Percentiles rank a stretch among this genome's conserved stretches.
These are phyloP conservation scores for Dothideomycetidae sp. DNA, from an alignment of 2,329 filamentous ascomycete genomes.

Conservation along the genomic window DNA sequence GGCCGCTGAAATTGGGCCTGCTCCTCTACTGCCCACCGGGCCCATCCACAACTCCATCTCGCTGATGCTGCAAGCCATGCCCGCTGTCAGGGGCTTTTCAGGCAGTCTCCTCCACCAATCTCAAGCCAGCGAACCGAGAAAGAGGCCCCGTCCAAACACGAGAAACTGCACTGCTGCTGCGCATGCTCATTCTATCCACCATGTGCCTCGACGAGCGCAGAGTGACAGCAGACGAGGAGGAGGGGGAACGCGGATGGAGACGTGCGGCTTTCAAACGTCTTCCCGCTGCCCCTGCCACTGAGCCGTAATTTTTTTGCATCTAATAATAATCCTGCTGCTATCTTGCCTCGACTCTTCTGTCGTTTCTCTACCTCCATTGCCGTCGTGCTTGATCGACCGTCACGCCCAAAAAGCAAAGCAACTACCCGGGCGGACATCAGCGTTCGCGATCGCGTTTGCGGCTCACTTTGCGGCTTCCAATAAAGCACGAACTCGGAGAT, in stretches of 20 bases:
- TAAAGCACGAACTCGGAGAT: constrained; percentile 16
- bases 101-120: neutral
- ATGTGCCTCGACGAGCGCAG: too few relatives aligned
- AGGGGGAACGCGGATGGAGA: neutral
- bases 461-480: neutral
- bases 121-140: neutral
- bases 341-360: too few relatives aligned
- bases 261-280: neutral
- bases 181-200: neutral
- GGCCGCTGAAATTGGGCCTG: too few relatives aligned
- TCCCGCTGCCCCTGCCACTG: neutral
- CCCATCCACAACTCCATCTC: too few relatives aligned
- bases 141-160: neutral
- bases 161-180: neutral
- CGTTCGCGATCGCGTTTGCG: too few relatives aligned
- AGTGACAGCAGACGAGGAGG: neutral
- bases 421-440: too few relatives aligned
- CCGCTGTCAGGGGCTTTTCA: neutral
- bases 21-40: too few relatives aligned
- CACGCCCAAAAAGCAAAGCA: too few relatives aligned
- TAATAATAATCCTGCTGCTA: neutral
- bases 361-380: too few relatives aligned
- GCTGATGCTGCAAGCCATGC: too few relatives aligned
- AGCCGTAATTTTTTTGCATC: neutral
- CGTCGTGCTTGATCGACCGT: too few relatives aligned